Evolutionary conservation across 2,329 filamentous ascomycete species (phyloP).

Genomic region (Diaporthe sp.): DNA sequence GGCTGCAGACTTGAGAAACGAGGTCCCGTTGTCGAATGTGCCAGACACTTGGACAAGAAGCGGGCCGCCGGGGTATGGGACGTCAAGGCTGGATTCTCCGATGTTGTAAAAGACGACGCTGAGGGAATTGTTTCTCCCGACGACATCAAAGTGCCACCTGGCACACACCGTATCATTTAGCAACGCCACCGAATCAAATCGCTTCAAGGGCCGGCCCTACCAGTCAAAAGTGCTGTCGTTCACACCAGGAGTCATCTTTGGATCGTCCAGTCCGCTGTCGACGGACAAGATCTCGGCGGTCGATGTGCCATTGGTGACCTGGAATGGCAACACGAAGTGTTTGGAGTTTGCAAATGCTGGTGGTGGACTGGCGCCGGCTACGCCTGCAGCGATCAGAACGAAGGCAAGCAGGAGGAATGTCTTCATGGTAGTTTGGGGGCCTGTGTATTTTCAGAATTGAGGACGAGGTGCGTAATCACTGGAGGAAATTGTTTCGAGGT

Average conservation of each 20-base stretch:
- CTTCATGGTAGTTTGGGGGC: too few species aligned
- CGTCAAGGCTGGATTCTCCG: background rate
- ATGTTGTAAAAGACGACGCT: background rate
- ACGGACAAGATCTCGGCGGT: background rate
- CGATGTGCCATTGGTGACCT: background rate
- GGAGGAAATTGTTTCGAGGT: too few species aligned
- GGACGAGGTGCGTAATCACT: too few species aligned
- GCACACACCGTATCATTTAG: background rate
- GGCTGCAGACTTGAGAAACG: background rate
- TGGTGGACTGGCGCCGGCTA: background rate
- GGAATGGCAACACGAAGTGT: background rate
- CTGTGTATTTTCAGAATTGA: too few species aligned
- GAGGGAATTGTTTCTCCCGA: background rate
- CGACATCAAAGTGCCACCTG: background rate
- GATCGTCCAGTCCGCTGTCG: background rate
- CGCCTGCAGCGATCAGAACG: background rate
- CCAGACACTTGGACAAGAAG: background rate
- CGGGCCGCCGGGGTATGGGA: background rate
- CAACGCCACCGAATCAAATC: background rate
- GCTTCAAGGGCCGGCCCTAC: background rate
- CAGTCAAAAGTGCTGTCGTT: background rate
- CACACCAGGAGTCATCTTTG: background rate
- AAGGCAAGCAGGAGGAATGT: background rate
- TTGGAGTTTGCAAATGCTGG: fast-evolving
- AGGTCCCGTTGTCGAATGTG: background rate